A percentile compares a stretch with the other conserved stretches of the same genome.
Evolutionary conservation across 2,329 filamentous ascomycete genomes (phyloP).

Genomic region (Cyphellophora europaea): DNA sequence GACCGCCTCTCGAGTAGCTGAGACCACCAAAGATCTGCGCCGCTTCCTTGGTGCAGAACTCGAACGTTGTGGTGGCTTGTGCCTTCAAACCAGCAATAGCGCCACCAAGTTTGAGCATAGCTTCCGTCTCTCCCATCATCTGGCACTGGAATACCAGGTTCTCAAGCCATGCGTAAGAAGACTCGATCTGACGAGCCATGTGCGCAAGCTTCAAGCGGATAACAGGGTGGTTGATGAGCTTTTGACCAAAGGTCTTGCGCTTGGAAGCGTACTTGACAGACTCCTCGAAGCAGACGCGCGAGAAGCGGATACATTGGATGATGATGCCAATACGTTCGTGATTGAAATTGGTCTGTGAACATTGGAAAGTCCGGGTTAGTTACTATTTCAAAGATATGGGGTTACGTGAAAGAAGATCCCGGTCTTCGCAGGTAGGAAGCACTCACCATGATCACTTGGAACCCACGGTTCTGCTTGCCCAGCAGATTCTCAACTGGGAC

Average conservation of each 20-base stretch:
- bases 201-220: conserved; percentile 96
- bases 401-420: too few relatives aligned
- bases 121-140: conserved; percentile 87
- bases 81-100: conserved; percentile 92
- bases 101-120: conserved; percentile 90
- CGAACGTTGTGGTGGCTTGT: conserved; percentile 86
- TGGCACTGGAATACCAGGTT: conserved; percentile 88
- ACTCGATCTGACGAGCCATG: conserved; percentile 97
- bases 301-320: conserved; percentile 93
- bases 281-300: conserved; percentile 94
- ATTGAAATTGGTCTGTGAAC: conserved; percentile 81
- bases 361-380: conserved; percentile 79
- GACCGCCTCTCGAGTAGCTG: conserved; percentile 83
- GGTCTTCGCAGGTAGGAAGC: too few relatives aligned
- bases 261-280: conserved; percentile 95
- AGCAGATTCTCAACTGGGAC: conserved; percentile 98
- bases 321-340: conserved; percentile 98
- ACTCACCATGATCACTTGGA: conserved; percentile 98
- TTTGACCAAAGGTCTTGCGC: conserved; percentile 92
- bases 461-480: conserved; percentile 95
- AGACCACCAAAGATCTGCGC: conserved; percentile 95
- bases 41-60: conserved; percentile 94
- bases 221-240: conserved; percentile 90
- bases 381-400: too few relatives aligned
- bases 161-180: conserved; percentile 94